Conservation (phyloP, 768 basidiomycete species). For the Podaxis sp. region DNA sequence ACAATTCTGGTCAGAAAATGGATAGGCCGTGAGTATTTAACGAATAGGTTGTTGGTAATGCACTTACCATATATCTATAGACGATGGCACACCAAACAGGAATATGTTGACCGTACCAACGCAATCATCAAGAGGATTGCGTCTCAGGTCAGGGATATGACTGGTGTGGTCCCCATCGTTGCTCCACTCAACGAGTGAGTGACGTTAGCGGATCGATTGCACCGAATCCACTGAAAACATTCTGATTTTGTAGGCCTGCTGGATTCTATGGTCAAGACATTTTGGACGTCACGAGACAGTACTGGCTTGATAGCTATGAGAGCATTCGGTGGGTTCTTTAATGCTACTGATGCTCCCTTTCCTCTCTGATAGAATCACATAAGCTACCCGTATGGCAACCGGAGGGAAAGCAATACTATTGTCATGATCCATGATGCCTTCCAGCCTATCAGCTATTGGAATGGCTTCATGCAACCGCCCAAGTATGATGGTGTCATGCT, state of each 20-base stretch:
- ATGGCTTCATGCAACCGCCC: constrained; percentile 52
- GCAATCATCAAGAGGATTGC: constrained; percentile 63
- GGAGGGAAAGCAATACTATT: constrained; percentile 58
- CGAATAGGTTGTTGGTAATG: neutral
- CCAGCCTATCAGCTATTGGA: constrained; percentile 69
- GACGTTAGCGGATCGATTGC: neutral
- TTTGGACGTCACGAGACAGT: constrained; percentile 45
- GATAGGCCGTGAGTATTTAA: constrained; percentile 42
- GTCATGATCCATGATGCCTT: constrained; percentile 77
- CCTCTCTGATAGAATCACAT: neutral
- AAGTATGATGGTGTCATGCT: constrained; percentile 64
- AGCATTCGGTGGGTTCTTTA: constrained; percentile 54
- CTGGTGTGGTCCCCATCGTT: constrained; percentile 59
- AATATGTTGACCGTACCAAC: constrained; percentile 68
- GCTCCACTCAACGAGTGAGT: constrained; percentile 75
- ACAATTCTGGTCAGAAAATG: constrained; percentile 74
- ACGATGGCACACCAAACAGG: constrained; percentile 63
- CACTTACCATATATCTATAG: constrained; percentile 22
- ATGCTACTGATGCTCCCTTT: neutral
- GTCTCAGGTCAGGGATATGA: constrained; percentile 49
- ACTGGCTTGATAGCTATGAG: constrained; percentile 70
- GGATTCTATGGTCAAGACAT: constrained; percentile 56
- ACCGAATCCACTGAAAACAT: constrained; percentile 4
- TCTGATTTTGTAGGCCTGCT: constrained; percentile 53
- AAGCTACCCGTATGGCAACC: constrained; percentile 33